Evolutionary conservation across 2,329 filamentous ascomycete genomes (phyloP), one percentile per base, ranked within the genome.

Genomic region (Didymella arachidicola): DNA sequence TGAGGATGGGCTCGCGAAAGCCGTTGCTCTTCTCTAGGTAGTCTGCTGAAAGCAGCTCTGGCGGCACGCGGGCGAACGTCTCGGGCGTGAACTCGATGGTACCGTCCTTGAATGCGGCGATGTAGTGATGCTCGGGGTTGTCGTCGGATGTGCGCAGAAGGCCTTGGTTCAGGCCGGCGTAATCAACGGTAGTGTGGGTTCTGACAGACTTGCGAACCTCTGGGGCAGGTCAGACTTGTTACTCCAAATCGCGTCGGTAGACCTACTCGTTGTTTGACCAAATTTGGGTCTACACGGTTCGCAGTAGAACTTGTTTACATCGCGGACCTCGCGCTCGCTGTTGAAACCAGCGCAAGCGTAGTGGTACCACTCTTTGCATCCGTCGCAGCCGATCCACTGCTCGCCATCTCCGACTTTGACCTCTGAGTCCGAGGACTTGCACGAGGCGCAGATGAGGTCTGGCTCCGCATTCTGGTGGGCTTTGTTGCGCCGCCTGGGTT

Each of bases 301-400:
- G 72, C 87, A 90, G 68, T 88, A 87, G 69, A 85, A 90, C 71
- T 89, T 89, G 77, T 89, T 87, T 43, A 90, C 85, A 52, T 85
- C 85, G 55, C 86, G 83, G 32, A 88, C 84, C 69, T 89, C 86
- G 26, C 84, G 80, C 63, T 86, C 85, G 65, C 82, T 87, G 70
- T 84, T 86, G 74, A 89, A 88, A 3, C 86, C 87, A 48, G 87
- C 87, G 71, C 87, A 90, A 52, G 86, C 82, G 59, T 86, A 86
- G 75, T 90, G 87, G 68, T 86, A 89, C 87, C 87, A 90, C 56
- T 81, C 81, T 69, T 88, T 87, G 76, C 87, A 90, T 26, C 86
- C 87, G 72, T 89, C 87, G 70, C 87, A 90, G 41, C 83, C 84
- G 61, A 90, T 87, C 87, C 87, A 90, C 53, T 84, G 81, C 62